Base-by-base conservation (phyloP, 106 monocot species). In the Allium sativum region DNA sequence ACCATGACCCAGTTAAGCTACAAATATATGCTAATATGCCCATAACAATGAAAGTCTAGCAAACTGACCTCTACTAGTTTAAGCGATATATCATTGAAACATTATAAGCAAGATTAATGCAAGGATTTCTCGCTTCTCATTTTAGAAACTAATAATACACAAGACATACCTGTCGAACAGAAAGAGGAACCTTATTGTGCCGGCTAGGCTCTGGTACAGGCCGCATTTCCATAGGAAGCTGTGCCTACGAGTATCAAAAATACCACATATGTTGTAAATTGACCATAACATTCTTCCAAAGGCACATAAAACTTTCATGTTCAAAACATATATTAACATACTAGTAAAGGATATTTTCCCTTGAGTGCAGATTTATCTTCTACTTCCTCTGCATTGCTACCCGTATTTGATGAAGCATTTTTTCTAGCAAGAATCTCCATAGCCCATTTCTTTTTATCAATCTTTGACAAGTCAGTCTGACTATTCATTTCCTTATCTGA, bases 371-470 rank as follows among this genome's bases (percentile, higher is more conserved):
- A 44, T 57, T 53, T 53, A 55, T 81, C 79, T 70, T 84, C 77
- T 41, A 62, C 65, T 67, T 69, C 57, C 21, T 43, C 72, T 58
- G 76, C 67, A 72, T 20, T 65, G 55, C 65, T 48, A 72, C 58
- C 70, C 12, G 53, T 61, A 67, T 58, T 70, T 18, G 48, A 21
- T 40, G 54, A 81, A 21, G 79, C 68, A 74, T 70, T 84, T 68
- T 90, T 87, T 70, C 95, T 71, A 47, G 95, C 95, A 77, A 95
- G 84, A 74, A 95, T 62, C 55, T 90, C 87, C 61, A 90, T 45
- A 12, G 95, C 95, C 90, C 95, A 95, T 74, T 90, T 86, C 68
- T 60, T 84, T 87, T 95, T 95, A 58, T 95, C 94, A 74, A 11
- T 56, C 63, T 76, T 83, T 50, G 59, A 45, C 48, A 14, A 44